Base-by-base conservation (phyloP, 2,329 filamentous ascomycete genomes). In the Trichoderma sp. region DNA sequence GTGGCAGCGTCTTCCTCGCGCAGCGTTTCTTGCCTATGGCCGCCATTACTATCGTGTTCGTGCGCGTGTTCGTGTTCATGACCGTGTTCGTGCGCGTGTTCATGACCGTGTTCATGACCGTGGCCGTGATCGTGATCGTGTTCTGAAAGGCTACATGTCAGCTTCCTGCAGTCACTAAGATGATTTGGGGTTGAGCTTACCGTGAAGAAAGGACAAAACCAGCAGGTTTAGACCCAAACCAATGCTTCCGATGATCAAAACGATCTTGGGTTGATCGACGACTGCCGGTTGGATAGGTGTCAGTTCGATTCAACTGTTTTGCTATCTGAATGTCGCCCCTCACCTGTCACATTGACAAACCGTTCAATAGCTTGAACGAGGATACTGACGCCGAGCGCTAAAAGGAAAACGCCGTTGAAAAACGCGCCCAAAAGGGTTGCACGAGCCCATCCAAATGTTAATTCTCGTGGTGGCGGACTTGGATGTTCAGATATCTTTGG, bases 341-440 rank as follows among this genome's bases (percentile, higher is more conserved):
- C 75, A 87, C 86, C 78, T 70, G 86, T 77, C 4, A 90, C 75
- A 4, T 84, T 80, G 24, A 90, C 82, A 74, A 92, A 92, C 43
- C 91, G 83, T 77, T 94, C 90, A 61, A 94, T 84, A 0, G 91
- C 89, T 75, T 94, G 91, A 3, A 94, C 80, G 39, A 91, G 85
- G 60, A 94, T 91, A 76, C 90, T 92, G 43, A 93, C 78, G 1
- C 90, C 90, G 2, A 94, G 81, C 0, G 90, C 91, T 18, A 93
- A 78, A 1, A 94, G 83, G 69, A 94, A 91, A 1, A 90, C 88
- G 16, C 91, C 91, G 74, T 94, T 94, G 83, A 94, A 94, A 78
- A 94, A 94, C 26, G 90, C 90, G 5, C 91, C 91, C 0, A 94
- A 82, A 1, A 93, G 77, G n/a, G 87, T 86, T 18, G 91, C 90